phyloP scores from a whole-genome alignment of 192 early-diverging fungal species.

The Backusella mclennaniae region DNA sequence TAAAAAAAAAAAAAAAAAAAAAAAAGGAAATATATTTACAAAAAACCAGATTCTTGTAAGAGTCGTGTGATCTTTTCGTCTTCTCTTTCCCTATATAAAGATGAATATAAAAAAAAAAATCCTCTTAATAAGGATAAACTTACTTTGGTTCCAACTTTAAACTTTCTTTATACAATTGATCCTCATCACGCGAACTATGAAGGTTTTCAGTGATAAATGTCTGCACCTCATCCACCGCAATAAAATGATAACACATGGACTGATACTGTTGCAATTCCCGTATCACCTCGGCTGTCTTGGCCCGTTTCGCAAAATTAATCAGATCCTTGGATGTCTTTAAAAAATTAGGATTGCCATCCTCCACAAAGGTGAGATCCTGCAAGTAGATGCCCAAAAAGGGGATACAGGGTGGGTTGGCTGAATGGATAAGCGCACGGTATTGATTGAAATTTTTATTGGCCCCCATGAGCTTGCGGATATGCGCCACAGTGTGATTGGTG shows the following conservation, averaged over 20 bases:
- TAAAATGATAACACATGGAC: conserved; percentile 75
- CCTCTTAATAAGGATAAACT: neutral
- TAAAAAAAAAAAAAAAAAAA: too few relatives aligned
- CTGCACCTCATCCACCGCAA: conserved; percentile 83
- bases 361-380: conserved; percentile 91
- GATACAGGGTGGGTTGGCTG: conserved; percentile 79
- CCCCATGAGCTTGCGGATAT: conserved; percentile 74
- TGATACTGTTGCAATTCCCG: conserved; percentile 93
- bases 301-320: conserved; percentile 94
- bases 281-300: conserved; percentile 88
- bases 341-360: conserved; percentile 86
- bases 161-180: conserved; percentile 76
- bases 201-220: conserved; percentile 68
- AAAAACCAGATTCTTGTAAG: conserved; percentile 73
- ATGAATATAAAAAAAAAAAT: neutral
- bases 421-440: conserved; percentile 84
- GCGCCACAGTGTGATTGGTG: conserved; percentile 55
- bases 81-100: conserved; percentile 60
- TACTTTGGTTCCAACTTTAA: conserved; percentile 81
- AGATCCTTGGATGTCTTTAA: conserved; percentile 62
- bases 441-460: conserved; percentile 79
- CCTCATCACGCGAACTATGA: conserved; percentile 66
- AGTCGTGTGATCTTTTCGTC: conserved; percentile 77
- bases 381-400: conserved; percentile 83
- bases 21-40: conserved; percentile 31